Percentiles rank a stretch among this genome's conserved stretches.
phyloP scores from a whole-genome alignment of 108 stramenopile genomes.

The Skeletonema menzelii region DNA sequence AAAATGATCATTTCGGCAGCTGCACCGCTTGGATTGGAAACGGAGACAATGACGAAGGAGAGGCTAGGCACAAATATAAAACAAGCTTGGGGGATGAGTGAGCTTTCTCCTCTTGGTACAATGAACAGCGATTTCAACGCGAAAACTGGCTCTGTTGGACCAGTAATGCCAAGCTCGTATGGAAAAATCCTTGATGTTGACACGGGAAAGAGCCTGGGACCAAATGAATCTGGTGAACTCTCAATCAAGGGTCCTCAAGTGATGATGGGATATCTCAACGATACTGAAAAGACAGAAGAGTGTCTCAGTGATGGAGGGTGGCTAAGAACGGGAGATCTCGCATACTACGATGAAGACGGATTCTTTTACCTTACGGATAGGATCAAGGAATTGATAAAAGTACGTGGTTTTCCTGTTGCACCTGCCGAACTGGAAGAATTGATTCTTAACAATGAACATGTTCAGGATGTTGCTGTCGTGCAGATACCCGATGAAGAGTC shows the following conservation, averaged over 20 bases:
- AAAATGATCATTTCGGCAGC: constrained; percentile 74
- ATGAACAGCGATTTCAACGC: constrained; percentile 58
- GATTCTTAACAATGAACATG: constrained; percentile 70
- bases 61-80: constrained; percentile 64
- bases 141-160: constrained; percentile 74
- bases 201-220: constrained; percentile 66
- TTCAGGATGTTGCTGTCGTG: constrained; percentile 91
- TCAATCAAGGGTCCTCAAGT: constrained; percentile 69
- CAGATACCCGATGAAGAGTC: constrained; percentile 71
- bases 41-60: constrained; percentile 60
- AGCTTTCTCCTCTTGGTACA: constrained; percentile 73
- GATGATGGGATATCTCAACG: constrained; percentile 86
- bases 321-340: constrained; percentile 89
- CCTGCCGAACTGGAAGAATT: constrained; percentile 95
- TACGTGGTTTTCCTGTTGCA: constrained; percentile 90
- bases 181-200: constrained; percentile 82
- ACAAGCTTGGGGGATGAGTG: constrained; percentile 92
- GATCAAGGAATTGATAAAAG: constrained; percentile 95
- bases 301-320: constrained; percentile 77
- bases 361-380: constrained; percentile 89
- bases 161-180: constrained; percentile 60
- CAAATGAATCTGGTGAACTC: constrained; percentile 82
- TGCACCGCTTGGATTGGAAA: constrained; percentile 81
- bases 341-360: constrained; percentile 86
- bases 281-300: constrained; percentile 76